These are phyloP conservation scores for Ophiorrhiza pumila DNA, from an alignment of 257 asterid genomes.

Conservation along the genomic window DNA sequence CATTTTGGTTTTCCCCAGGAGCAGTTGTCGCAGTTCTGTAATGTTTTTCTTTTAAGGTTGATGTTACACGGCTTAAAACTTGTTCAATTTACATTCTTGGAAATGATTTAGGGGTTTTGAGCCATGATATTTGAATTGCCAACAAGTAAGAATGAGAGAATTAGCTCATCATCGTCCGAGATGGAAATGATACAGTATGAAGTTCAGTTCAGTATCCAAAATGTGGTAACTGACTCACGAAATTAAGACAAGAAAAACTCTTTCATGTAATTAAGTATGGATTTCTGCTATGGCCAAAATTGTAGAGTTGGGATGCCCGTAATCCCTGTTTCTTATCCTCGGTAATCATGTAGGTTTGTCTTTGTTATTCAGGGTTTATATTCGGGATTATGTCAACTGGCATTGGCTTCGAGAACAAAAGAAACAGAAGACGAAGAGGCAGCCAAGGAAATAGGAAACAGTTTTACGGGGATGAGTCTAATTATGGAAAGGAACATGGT, in stretches of 20 bases:
- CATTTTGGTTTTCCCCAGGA: too few relatives aligned
- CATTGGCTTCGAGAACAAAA: conserved; percentile 1
- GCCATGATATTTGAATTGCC: too few relatives aligned
- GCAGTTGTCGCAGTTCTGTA: too few relatives aligned
- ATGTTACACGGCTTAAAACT: too few relatives aligned
- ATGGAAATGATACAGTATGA: not conserved
- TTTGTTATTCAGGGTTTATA: not conserved
- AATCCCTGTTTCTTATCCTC: not conserved
- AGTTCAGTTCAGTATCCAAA: too few relatives aligned
- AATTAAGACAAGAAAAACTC: not conserved
- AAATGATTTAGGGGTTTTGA: not conserved
- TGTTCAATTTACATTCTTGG: not conserved
- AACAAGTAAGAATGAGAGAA: too few relatives aligned
- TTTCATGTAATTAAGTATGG: not conserved
- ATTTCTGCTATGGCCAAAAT: too few relatives aligned
- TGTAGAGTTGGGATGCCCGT: too few relatives aligned
- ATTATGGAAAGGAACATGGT: conserved; percentile 5
- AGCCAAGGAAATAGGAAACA: not conserved
- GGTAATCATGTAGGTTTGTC: not conserved
- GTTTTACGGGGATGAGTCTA: not conserved
- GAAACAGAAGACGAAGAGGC: not conserved
- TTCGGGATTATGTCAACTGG: conserved; percentile 6
- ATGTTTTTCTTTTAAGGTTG: too few relatives aligned
- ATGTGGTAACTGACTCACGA: not conserved
- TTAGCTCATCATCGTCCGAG: too few relatives aligned